These are phyloP conservation scores for Marsdenia floribunda DNA, from an alignment of 257 asterid genomes.

Conservation along the genomic window DNA sequence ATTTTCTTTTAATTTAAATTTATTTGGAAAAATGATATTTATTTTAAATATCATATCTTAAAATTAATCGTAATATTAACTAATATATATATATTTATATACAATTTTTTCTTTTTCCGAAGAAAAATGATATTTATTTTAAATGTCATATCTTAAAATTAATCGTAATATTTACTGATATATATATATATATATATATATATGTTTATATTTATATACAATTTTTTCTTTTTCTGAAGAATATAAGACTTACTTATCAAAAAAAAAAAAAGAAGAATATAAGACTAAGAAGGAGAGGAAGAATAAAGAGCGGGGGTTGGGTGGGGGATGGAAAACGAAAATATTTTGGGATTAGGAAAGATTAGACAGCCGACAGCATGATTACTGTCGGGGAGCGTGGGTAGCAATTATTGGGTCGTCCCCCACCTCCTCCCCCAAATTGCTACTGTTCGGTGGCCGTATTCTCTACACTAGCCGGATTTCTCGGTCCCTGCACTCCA, in stretches of 20 bases:
- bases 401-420: constrained; percentile 28
- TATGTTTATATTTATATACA: too few relatives aligned
- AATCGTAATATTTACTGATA: too few relatives aligned
- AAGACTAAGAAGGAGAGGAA: not conserved
- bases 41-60: too few relatives aligned
- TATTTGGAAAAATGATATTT: too few relatives aligned
- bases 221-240: not conserved
- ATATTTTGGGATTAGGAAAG: constrained; percentile 25
- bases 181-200: too few relatives aligned
- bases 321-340: not conserved
- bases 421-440: not conserved
- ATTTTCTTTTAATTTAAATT: too few relatives aligned
- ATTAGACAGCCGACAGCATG: constrained; percentile 27
- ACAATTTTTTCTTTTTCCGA: not conserved
- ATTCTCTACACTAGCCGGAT: constrained; percentile 18
- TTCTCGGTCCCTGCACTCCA: constrained; percentile 18
- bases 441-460: not conserved
- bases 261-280: not conserved
- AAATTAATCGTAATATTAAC: too few relatives aligned
- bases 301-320: not conserved
- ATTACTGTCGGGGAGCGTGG: constrained; percentile 45
- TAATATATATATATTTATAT: too few relatives aligned
- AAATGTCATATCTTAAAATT: too few relatives aligned
- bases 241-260: not conserved
- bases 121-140: too few relatives aligned